Evolutionary conservation across 2,329 filamentous ascomycete genomes (phyloP).

Genomic region (Aspergillus clavatus): DNA sequence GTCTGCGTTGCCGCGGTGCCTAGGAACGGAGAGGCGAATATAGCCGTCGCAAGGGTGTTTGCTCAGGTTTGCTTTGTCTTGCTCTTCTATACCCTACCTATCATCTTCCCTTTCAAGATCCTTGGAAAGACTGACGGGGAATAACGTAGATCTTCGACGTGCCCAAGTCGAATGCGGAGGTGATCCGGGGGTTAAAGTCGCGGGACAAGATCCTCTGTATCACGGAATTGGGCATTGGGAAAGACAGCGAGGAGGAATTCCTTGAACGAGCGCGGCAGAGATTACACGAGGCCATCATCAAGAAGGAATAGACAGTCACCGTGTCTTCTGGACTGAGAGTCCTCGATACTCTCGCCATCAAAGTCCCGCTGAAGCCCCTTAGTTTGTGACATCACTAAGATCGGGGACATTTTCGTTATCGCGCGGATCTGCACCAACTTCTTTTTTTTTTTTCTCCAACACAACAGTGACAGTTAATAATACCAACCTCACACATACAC

Average conservation of each 20-base stretch:
- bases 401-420: conserved; percentile 11
- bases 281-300: conserved; percentile 17
- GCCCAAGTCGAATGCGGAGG: conserved; percentile 59
- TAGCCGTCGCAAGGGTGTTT: conserved; percentile 59
- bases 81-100: neutral
- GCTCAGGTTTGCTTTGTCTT: conserved; percentile 43
- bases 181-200: conserved; percentile 60
- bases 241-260: conserved; percentile 29
- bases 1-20: conserved; percentile 63
- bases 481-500: neutral
- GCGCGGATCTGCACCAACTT: neutral
- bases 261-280: conserved; percentile 18
- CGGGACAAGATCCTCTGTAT: conserved; percentile 57
- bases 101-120: neutral
- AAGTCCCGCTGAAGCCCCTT: too few species aligned
- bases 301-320: conserved; percentile 4
- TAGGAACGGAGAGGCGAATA: conserved; percentile 64
- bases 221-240: conserved; percentile 23
- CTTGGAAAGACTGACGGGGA: neutral
- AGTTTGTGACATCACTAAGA: conserved; percentile 20
- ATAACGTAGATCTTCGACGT: conserved; percentile 50
- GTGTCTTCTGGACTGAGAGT: too few species aligned
- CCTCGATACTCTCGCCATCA: too few species aligned
- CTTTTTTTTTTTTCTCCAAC: neutral
- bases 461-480: neutral